Evolutionary conservation across 1,139 yeast species (phyloP).

Genomic region (Yamadazyma songkhlaensis): DNA sequence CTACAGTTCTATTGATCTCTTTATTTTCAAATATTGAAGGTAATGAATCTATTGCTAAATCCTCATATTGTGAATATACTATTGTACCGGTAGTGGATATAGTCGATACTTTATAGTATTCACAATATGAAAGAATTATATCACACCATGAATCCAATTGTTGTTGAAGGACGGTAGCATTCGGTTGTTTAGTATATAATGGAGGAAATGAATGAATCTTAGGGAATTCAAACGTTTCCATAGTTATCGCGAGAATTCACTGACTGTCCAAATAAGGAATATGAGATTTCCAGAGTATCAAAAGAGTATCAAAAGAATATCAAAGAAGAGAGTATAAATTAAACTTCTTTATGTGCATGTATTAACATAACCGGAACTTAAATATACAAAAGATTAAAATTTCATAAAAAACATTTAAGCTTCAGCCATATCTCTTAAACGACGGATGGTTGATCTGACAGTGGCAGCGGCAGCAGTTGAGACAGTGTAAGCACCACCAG

Average conservation of each 20-base stretch:
- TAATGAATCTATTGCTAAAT: slow-evolving; percentile 17
- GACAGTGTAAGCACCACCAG: slow-evolving; percentile 99
- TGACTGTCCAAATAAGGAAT: not conserved
- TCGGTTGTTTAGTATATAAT: slow-evolving; percentile 85
- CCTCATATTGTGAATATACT: slow-evolving; percentile 25
- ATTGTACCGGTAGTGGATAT: slow-evolving; percentile 30
- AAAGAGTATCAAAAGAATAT: not conserved
- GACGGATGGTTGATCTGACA: slow-evolving; percentile 99
- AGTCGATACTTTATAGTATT: slow-evolving; percentile 46
- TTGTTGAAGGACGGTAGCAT: slow-evolving; percentile 70
- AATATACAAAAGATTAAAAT: slow-evolving; percentile 15
- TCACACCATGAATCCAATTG: slow-evolving; percentile 57
- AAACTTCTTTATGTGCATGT: slow-evolving; percentile 8
- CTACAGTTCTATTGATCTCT: slow-evolving; percentile 50
- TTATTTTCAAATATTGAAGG: slow-evolving; percentile 49
- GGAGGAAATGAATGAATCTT: slow-evolving; percentile 88
- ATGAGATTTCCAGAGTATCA: not conserved
- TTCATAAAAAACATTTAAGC: slow-evolving; percentile 53
- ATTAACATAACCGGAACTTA: slow-evolving; percentile 16
- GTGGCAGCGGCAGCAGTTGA: slow-evolving; percentile 99
- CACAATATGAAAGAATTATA: slow-evolving; percentile 54
- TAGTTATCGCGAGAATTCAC: not conserved
- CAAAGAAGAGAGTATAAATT: not conserved
- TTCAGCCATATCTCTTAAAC: slow-evolving; percentile 99
- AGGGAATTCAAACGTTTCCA: slow-evolving; percentile 46